phyloP scores from a whole-genome alignment of 306 rosid genomes.

The Fragaria nilgerrensis region DNA sequence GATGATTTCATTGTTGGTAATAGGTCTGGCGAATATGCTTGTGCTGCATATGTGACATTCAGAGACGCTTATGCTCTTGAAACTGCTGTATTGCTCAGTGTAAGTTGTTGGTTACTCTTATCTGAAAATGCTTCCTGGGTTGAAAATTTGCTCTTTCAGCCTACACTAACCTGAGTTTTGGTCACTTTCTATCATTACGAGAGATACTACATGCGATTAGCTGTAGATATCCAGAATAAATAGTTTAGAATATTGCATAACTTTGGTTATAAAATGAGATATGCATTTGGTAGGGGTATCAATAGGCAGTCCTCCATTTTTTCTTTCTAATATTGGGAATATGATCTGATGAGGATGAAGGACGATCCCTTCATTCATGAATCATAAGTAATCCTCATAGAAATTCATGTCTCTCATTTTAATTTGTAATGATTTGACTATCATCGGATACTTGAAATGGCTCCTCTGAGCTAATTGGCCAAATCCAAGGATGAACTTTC shows the following conservation, averaged over 20 bases:
- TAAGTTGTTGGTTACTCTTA: conserved; percentile 35
- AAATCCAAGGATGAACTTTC: neutral
- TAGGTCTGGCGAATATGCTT: conserved; percentile 62
- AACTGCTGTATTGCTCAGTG: conserved; percentile 82
- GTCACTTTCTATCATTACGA: neutral
- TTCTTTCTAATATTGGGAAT: neutral
- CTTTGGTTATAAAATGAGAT: neutral
- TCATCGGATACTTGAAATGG: neutral
- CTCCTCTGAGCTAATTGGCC: neutral
- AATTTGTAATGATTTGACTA: neutral
- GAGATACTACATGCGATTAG: neutral
- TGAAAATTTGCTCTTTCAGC: neutral
- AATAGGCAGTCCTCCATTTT: neutral
- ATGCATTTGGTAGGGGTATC: neutral
- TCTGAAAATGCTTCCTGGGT: conserved; percentile 1
- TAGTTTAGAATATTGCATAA: neutral
- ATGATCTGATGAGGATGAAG: neutral
- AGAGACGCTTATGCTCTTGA: conserved; percentile 80
- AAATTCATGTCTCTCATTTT: neutral
- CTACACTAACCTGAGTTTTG: neutral
- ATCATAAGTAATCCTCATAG: neutral
- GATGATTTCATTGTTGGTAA: conserved; percentile 20
- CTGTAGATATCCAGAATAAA: neutral
- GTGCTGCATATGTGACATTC: conserved; percentile 84
- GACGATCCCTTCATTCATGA: neutral